Conservation (phyloP, 1,139 yeast species). For the Geotrichum cucujoidarum region DNA sequence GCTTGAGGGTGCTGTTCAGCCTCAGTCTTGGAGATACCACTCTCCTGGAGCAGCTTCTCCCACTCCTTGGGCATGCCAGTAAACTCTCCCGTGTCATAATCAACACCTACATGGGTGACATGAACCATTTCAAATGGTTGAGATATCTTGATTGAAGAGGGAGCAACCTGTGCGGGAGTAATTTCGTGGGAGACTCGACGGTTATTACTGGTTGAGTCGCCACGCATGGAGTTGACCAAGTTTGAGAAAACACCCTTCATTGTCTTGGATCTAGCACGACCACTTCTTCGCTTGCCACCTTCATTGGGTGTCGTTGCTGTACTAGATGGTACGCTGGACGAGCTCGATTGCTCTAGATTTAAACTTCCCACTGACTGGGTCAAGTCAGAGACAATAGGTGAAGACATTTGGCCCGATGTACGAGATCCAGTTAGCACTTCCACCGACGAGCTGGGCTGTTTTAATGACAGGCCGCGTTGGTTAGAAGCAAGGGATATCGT, state of each 20-base stretch:
- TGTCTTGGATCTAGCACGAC: slow-evolving; percentile 34
- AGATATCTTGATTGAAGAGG: slow-evolving; percentile 59
- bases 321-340: slow-evolving; percentile 14
- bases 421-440: slow-evolving; percentile 10
- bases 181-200: slow-evolving; percentile 14
- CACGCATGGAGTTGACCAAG: slow-evolving; percentile 46
- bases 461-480: slow-evolving; percentile 11
- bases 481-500: slow-evolving; percentile 10
- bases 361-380: slow-evolving; percentile 18
- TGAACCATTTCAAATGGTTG: slow-evolving; percentile 89
- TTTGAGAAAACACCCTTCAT: slow-evolving; percentile 49
- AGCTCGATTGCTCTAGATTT: slow-evolving; percentile 11
- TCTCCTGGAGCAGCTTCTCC: slow-evolving; percentile 75
- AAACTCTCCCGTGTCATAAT: slow-evolving; percentile 74
- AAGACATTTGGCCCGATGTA: slow-evolving; percentile 12
- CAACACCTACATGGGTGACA: slow-evolving; percentile 89
- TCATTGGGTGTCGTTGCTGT: slow-evolving; percentile 10
- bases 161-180: slow-evolving; percentile 21
- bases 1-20: slow-evolving; percentile 92
- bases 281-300: slow-evolving; percentile 29
- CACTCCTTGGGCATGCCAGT: slow-evolving; percentile 91
- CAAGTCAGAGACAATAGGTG: slow-evolving; percentile 17
- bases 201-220: slow-evolving; percentile 10
- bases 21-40: slow-evolving; percentile 80
- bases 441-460: slow-evolving; percentile 12